Evolutionary conservation across 257 asterid species (phyloP).

Genomic region (Plantago elongata): DNA sequence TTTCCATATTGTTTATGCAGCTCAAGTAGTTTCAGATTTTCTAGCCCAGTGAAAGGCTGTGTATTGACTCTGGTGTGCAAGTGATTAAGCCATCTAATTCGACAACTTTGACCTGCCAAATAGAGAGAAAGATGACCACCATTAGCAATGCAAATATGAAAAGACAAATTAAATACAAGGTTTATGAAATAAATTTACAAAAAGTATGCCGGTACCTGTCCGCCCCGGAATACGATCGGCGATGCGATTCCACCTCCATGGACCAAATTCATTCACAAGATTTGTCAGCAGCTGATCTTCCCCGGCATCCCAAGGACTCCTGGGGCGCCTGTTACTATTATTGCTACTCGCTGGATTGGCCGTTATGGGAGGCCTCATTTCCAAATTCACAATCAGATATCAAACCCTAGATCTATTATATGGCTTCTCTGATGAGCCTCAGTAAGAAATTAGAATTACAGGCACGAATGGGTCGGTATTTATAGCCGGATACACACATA

Average conservation of each 20-base stretch:
- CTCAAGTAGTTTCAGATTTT: slow-evolving; percentile 24
- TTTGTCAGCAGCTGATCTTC: slow-evolving; percentile 29
- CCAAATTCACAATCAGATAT: slow-evolving; percentile 11
- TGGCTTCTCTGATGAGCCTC: slow-evolving; percentile 16
- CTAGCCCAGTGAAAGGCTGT: slow-evolving; percentile 30
- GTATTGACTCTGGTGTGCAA: slow-evolving; percentile 31
- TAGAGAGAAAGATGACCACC: slow-evolving; percentile 6
- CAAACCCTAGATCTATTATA: slow-evolving; percentile 5
- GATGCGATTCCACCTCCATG: slow-evolving; percentile 30
- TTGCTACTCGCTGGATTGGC: slow-evolving; percentile 2
- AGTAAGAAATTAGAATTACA: slow-evolving; percentile 10
- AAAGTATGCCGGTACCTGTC: slow-evolving; percentile 29
- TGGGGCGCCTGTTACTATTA: slow-evolving; percentile 10
- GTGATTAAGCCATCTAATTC: slow-evolving; percentile 48
- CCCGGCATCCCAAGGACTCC: slow-evolving; percentile 31
- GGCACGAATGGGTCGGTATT: not conserved
- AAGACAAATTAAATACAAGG: slow-evolving; percentile 9
- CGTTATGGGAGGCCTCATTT: slow-evolving; percentile 23
- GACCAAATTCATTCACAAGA: slow-evolving; percentile 27
- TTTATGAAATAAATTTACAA: not conserved
- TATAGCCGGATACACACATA: slow-evolving; percentile 12
- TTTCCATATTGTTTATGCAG: slow-evolving; percentile 32
- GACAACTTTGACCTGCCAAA: slow-evolving; percentile 44
- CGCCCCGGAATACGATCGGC: slow-evolving; percentile 34
- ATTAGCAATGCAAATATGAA: slow-evolving; percentile 11